These are phyloP conservation scores for Cryptosporidium ryanae DNA, from an alignment of 169 alveolate species.

Conservation along the genomic window DNA sequence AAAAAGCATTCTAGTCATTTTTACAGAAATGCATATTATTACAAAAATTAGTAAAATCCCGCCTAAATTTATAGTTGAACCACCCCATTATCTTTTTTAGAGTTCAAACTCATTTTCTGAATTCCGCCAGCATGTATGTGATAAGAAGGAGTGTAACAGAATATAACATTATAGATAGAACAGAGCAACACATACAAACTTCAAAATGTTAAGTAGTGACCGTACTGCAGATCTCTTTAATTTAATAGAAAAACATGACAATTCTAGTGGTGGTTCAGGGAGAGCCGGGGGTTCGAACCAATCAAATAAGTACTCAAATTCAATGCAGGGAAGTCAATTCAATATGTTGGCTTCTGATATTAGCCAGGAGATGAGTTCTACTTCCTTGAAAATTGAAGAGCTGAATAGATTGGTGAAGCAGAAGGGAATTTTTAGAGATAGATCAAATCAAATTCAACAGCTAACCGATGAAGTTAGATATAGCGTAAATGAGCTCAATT, in stretches of 20 bases:
- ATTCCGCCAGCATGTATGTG: too few species aligned
- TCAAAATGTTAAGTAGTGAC: conserved; percentile 52
- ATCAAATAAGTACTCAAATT: conserved; percentile 58
- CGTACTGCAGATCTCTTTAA: conserved; percentile 58
- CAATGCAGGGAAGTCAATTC: conserved; percentile 77
- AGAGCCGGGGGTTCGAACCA: conserved; percentile 35
- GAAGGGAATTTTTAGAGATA: conserved; percentile 80
- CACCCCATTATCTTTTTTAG: too few species aligned
- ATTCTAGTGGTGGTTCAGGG: background rate
- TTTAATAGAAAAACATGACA: conserved; percentile 47
- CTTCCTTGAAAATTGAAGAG: conserved; percentile 77
- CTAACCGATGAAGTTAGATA: conserved; percentile 78
- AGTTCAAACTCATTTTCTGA: too few species aligned
- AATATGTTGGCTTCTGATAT: conserved; percentile 78
- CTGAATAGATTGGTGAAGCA: conserved; percentile 76
- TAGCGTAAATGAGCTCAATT: conserved; percentile 77
- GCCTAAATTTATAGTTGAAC: too few species aligned
- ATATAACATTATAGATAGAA: too few species aligned
- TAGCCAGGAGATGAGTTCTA: conserved; percentile 76
- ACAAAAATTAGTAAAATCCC: too few species aligned
- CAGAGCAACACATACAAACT: background rate
- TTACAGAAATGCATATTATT: too few species aligned
- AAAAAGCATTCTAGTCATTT: too few species aligned
- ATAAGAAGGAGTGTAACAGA: too few species aligned
- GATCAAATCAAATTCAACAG: conserved; percentile 77